Evolutionary conservation across 106 monocot genomes (phyloP), one percentile per base, ranked within the genome.

Genomic region (Iris macrosiphon): DNA sequence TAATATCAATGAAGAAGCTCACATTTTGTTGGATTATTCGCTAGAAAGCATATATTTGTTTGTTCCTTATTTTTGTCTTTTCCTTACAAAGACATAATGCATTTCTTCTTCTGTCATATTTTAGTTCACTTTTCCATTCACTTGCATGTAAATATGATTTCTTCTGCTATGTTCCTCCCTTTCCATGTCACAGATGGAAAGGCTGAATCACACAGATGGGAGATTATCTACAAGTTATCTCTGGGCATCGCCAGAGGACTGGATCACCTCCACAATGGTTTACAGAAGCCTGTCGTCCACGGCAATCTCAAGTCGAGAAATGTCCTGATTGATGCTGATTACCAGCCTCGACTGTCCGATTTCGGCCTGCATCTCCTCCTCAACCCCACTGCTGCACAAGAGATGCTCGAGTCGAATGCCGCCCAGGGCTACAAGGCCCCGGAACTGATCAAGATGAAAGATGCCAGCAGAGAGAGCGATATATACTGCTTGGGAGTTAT

Each of bases 251-350:
- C 80, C 6, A 80, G 47, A 52, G 90, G 86, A 37, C 49, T 98
- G n/a, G 83, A 91, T 55, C 83, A 98, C 63, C 90, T 98, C 20
- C 96, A 98, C 69, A 68, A 74, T 14, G 79, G 70, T 4, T 60
- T 75, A 35, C 65, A 48, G 31, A 82, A 64, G 35, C 90, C 90
- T 11, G 42, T 98, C 31, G 44, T 87, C 51, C 90, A 90, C 59
- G 96, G 96, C 39, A 90, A 98, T 67, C 78, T 98, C 5, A 98
- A 91, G 45, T 64, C 86, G 0, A 98, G 78, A 30, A 98, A 98
- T 65, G 55, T 98, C 25, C 38, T 98, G 31, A 61, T 98, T 18
- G 86, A 98, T 22, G 34, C 43, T 1, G 70, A 78, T 61, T 62
- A 57, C 57, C 72, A 68, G 53, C 86, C 96, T 45, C 77, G 66